These are phyloP conservation scores for Thielaviopsis ethacetica DNA, from an alignment of 2,329 filamentous ascomycete species.

Conservation along the genomic window DNA sequence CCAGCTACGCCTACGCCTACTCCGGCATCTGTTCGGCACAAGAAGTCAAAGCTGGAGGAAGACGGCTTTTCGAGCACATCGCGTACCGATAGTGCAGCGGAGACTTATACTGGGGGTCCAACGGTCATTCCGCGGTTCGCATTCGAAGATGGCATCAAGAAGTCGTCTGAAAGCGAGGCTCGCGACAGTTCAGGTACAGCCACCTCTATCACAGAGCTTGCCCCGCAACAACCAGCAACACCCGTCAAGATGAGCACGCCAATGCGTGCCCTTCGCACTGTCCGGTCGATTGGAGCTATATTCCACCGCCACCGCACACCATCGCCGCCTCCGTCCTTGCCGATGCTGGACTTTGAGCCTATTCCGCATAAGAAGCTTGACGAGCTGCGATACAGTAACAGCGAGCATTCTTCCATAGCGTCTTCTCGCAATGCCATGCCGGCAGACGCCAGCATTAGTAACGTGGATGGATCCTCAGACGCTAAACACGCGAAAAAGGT, in stretches of 20 bases:
- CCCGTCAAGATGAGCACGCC: neutral
- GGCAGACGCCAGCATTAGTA: neutral
- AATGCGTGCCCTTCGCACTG: slow-evolving; percentile 5
- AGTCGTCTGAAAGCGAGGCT: neutral
- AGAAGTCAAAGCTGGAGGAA: neutral
- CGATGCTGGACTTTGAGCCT: neutral
- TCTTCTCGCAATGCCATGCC: neutral
- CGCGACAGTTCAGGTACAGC: neutral
- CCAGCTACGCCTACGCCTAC: neutral
- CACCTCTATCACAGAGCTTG: neutral
- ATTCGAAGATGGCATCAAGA: neutral
- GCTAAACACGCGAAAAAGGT: neutral
- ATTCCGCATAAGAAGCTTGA: neutral
- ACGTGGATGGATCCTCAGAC: neutral
- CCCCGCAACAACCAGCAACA: neutral
- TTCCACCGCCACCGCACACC: slow-evolving; percentile 7
- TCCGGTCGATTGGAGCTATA: slow-evolving; percentile 7
- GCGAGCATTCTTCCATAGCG: neutral
- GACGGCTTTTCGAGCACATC: neutral
- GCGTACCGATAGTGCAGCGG: neutral
- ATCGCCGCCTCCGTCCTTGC: slow-evolving; percentile 2
- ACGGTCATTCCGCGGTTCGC: neutral
- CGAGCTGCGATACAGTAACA: neutral
- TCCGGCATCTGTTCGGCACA: neutral
- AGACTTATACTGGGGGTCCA: neutral